Evolutionary conservation across 179 eudicot genomes (phyloP).

Genomic region (Carnegiea gigantea): DNA sequence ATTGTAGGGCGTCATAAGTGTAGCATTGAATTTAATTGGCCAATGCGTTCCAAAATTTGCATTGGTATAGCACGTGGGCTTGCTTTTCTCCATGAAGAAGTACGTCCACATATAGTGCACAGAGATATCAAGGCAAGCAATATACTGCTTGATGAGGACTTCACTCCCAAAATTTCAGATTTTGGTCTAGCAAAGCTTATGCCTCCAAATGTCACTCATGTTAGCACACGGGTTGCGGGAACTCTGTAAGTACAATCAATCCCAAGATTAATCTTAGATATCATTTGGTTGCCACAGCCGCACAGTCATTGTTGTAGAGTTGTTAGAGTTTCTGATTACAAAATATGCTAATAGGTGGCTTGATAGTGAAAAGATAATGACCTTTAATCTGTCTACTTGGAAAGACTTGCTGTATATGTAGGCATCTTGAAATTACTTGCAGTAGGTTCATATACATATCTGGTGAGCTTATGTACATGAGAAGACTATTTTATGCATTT

Average conservation of each 20-base stretch:
- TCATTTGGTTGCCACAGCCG: not conserved
- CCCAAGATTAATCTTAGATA: slow-evolving; percentile 10
- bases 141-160: slow-evolving; percentile 61
- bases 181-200: slow-evolving; percentile 86
- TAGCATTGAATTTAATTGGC: slow-evolving; percentile 56
- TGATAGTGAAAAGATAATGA: no score
- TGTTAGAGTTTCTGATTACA: not conserved
- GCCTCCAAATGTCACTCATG: slow-evolving; percentile 66
- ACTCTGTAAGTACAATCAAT: slow-evolving; percentile 54
- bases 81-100: slow-evolving; percentile 80
- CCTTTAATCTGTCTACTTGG: not conserved
- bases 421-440: not conserved
- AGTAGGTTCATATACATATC: no score
- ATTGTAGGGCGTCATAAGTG: slow-evolving; percentile 45
- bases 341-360: no score
- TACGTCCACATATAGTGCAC: slow-evolving; percentile 65
- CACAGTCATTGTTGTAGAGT: not conserved
- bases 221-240: slow-evolving; percentile 83
- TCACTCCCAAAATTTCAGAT: slow-evolving; percentile 70
- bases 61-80: slow-evolving; percentile 75
- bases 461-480: not conserved
- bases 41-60: slow-evolving; percentile 50
- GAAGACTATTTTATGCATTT: not conserved
- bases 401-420: not conserved
- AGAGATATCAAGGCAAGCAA: slow-evolving; percentile 82